Evolutionary conservation across 2,329 filamentous ascomycete species (phyloP).

Genomic region (Tolypocladium capitatum): DNA sequence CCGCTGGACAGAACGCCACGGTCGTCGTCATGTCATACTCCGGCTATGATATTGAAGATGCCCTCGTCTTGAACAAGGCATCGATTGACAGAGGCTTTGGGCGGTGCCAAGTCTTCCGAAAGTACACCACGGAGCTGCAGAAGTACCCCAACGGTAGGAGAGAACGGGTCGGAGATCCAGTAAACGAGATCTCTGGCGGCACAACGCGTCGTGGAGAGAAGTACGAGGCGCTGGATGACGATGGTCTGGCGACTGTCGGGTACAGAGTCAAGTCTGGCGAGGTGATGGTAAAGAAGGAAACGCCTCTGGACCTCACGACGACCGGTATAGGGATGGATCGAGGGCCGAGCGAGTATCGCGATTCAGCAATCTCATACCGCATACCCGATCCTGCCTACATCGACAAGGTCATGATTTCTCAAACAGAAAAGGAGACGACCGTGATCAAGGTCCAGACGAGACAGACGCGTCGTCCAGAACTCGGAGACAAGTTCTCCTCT

Average conservation of each 20-base stretch:
- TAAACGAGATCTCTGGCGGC: constrained; percentile 41
- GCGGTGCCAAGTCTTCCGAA: constrained; percentile 94
- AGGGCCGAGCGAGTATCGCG: constrained; percentile 49
- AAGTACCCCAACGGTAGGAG: constrained; percentile 72
- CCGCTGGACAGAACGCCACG: constrained; percentile 90
- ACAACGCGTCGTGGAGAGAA: constrained; percentile 49
- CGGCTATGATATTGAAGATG: constrained; percentile 98
- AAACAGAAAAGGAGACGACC: constrained; percentile 73
- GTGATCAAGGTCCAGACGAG: constrained; percentile 90
- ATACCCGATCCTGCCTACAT: constrained; percentile 78
- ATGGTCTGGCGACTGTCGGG: constrained; percentile 81
- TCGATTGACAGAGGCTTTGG: constrained; percentile 92
- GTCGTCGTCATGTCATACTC: constrained; percentile 99
- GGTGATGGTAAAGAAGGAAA: constrained; percentile 81
- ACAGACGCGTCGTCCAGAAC: constrained; percentile 88
- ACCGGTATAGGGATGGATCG: constrained; percentile 58
- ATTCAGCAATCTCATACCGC: constrained; percentile 64
- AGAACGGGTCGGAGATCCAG: constrained; percentile 50
- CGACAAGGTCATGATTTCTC: constrained; percentile 90
- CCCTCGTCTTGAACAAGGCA: constrained; percentile 89
- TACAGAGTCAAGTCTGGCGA: constrained; percentile 66
- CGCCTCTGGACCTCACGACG: constrained; percentile 63
- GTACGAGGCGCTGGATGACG: constrained; percentile 62
- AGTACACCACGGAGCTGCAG: constrained; percentile 76
- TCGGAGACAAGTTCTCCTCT: constrained; percentile 97